phyloP scores from a whole-genome alignment of 345 rosid genomes.

The Melaleuca quinquenervia region DNA sequence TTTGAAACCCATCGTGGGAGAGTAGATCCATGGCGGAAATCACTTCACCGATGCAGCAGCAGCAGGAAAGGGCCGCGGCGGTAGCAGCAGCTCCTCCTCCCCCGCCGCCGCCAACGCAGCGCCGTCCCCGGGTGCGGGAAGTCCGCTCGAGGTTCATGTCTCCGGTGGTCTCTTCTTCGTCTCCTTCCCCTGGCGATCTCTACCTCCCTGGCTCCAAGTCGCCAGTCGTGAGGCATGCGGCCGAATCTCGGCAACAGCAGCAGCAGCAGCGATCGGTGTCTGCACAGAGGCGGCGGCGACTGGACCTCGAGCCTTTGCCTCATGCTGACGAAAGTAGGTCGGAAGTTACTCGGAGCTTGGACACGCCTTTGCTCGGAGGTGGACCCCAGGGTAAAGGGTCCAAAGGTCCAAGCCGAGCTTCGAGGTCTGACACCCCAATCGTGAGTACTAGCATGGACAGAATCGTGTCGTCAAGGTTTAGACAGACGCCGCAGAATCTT shows the following conservation, averaged over 20 bases:
- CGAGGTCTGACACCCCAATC: slow-evolving; percentile 15
- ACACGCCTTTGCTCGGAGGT: slow-evolving; percentile 22
- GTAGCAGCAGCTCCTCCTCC: slow-evolving; percentile 2
- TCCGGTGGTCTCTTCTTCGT: slow-evolving; percentile 24
- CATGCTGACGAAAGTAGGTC: slow-evolving; percentile 31
- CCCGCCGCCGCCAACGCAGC: slow-evolving; percentile 33
- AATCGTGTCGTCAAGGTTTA: slow-evolving; percentile 14
- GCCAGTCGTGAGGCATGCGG: slow-evolving; percentile 1
- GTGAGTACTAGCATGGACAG: slow-evolving; percentile 9
- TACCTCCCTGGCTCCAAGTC: slow-evolving; percentile 28
- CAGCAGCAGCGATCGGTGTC: slow-evolving; percentile 27
- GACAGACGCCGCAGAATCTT: slow-evolving; percentile 1
- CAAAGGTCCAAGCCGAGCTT: not conserved
- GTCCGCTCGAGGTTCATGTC: slow-evolving; percentile 83
- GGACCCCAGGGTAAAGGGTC: slow-evolving; percentile 4
- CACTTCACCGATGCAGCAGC: not conserved
- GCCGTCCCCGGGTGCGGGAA: slow-evolving; percentile 77
- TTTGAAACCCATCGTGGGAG: not conserved
- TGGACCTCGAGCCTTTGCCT: slow-evolving; percentile 16
- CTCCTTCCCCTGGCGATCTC: slow-evolving; percentile 21
- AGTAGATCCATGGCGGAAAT: not conserved
- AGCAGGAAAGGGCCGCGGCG: not conserved
- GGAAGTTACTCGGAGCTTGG: slow-evolving; percentile 38
- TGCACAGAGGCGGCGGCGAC: slow-evolving; percentile 38
- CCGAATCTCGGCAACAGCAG: slow-evolving; percentile 4